Evolutionary conservation across 2,329 filamentous ascomycete genomes (phyloP).

Genomic region (Ophiostoma piceae): DNA sequence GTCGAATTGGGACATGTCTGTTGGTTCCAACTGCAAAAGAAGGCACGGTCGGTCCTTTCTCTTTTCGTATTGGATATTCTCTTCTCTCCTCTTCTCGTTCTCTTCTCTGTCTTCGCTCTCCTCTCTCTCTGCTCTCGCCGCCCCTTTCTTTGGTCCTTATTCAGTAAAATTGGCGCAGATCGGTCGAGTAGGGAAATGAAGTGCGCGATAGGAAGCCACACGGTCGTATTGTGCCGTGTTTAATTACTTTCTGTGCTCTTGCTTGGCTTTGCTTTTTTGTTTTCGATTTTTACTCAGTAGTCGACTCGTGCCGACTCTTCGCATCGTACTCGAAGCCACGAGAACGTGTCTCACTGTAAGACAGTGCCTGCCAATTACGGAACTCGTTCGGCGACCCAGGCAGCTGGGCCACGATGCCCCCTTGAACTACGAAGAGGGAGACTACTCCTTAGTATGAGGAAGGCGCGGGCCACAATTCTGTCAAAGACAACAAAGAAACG

Average conservation of each 20-base stretch:
- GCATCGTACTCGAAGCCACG: neutral
- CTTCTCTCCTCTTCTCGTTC: neutral
- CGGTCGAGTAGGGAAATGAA: neutral
- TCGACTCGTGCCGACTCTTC: neutral
- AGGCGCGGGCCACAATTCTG: neutral
- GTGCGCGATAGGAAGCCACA: slow-evolving; percentile 7
- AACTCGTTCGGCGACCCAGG: neutral
- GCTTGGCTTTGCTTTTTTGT: neutral
- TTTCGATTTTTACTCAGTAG: neutral
- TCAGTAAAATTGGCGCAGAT: neutral
- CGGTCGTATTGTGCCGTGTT: neutral
- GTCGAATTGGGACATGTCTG: slow-evolving; percentile 7
- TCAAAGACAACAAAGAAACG: neutral
- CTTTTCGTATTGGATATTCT: neutral
- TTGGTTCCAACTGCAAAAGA: neutral
- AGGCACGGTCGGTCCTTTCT: neutral
- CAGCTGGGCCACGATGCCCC: neutral
- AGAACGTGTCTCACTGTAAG: neutral
- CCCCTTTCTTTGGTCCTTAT: neutral
- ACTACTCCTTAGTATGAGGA: neutral
- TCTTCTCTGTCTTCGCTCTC: neutral
- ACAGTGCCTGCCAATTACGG: neutral
- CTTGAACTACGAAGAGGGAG: neutral
- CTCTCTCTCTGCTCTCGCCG: neutral
- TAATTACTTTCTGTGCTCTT: neutral